phyloP scores from a whole-genome alignment of 2,329 filamentous ascomycete genomes.

The Emergomyces orientalis region DNA sequence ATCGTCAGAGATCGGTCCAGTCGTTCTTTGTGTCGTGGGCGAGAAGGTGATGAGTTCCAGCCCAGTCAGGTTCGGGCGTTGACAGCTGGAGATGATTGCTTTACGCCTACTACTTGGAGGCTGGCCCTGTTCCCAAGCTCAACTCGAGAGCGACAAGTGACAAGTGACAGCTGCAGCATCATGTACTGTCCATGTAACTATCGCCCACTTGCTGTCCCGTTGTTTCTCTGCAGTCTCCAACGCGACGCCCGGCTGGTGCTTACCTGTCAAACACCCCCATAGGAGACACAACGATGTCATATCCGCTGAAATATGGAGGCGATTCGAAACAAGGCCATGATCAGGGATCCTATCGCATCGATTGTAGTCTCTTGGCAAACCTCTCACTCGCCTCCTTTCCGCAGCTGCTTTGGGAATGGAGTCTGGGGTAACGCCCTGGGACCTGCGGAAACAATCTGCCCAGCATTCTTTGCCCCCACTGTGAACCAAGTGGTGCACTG shows the following conservation, averaged over 20 bases:
- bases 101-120: not conserved
- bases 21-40: not conserved
- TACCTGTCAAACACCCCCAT: not conserved
- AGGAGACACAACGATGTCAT: not conserved
- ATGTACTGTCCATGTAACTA: not conserved
- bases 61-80: conserved; percentile 5
- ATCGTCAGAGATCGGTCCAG: not conserved
- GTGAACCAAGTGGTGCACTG: not conserved
- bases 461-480: not conserved
- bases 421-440: not conserved
- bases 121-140: not conserved
- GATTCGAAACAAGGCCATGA: not conserved
- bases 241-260: not conserved
- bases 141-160: not conserved
- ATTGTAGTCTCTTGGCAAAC: not conserved
- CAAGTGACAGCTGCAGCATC: not conserved
- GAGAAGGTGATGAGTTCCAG: not conserved
- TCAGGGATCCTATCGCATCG: not conserved
- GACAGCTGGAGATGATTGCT: conserved; percentile 2
- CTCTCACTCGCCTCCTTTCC: not conserved
- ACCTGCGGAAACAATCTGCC: not conserved
- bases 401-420: conserved; percentile 2
- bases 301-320: not conserved
- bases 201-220: not conserved
- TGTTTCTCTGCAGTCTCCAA: not conserved